Percentiles rank a stretch among this genome's conserved stretches.
These are phyloP conservation scores for Ogataea parapolymorpha DNA, from an alignment of 805 yeast species.

Conservation along the genomic window DNA sequence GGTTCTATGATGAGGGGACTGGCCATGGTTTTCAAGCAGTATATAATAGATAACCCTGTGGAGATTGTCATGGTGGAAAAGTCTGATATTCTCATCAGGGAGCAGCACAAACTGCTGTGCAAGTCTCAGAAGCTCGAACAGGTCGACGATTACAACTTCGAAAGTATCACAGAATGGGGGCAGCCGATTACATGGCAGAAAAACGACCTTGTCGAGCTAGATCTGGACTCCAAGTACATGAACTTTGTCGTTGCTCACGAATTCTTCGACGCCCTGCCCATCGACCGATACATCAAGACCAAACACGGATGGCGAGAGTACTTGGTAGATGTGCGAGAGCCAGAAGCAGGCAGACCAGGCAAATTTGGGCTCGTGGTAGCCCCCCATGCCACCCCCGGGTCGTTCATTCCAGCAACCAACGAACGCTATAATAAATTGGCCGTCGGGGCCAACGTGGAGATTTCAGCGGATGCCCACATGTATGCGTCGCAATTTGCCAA, in stretches of 20 bases:
- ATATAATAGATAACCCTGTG: constrained; percentile 35
- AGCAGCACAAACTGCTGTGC: constrained; percentile 53
- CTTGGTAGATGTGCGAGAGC: constrained; percentile 52
- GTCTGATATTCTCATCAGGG: constrained; percentile 56
- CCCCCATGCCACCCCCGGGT: constrained; percentile 59
- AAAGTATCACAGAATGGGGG: constrained; percentile 48
- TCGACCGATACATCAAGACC: constrained; percentile 61
- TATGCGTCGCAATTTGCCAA: constrained; percentile 52
- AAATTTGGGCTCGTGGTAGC: constrained; percentile 55
- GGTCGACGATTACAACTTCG: constrained; percentile 34
- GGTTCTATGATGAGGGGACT: constrained; percentile 76
- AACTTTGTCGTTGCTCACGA: constrained; percentile 80
- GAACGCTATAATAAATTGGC: constrained; percentile 53
- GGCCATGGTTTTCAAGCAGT: constrained; percentile 44
- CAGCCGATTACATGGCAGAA: constrained; percentile 52
- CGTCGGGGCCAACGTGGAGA: constrained; percentile 58
- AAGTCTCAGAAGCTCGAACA: constrained; percentile 16
- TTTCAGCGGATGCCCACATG: constrained; percentile 69
- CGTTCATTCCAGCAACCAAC: constrained; percentile 50
- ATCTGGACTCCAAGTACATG: constrained; percentile 29
- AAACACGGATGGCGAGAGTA: constrained; percentile 76
- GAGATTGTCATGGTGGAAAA: constrained; percentile 67
- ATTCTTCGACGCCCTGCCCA: constrained; percentile 83
- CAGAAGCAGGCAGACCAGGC: constrained; percentile 1
- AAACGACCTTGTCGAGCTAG: constrained; percentile 50